These are phyloP conservation scores for Saccharomyces hybrid DNA, from an alignment of 1,139 yeast species.

Conservation along the genomic window DNA sequence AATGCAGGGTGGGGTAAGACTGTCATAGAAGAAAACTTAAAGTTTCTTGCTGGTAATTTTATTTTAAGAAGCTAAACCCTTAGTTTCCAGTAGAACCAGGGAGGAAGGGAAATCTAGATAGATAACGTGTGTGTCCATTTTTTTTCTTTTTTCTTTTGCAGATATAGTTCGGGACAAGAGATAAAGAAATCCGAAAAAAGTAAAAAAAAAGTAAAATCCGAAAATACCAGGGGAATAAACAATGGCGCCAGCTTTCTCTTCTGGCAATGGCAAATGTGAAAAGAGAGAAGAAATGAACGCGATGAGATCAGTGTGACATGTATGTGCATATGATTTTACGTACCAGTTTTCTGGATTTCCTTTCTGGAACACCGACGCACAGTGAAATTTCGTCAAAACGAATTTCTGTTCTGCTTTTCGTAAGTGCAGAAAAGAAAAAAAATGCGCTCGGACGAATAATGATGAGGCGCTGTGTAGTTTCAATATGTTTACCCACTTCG, in stretches of 20 bases:
- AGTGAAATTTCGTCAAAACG: background rate
- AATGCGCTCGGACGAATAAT: background rate
- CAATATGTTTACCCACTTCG: background rate
- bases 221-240: too few relatives aligned
- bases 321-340: too few relatives aligned
- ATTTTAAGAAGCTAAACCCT: background rate
- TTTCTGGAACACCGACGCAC: background rate
- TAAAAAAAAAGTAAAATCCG: too few relatives aligned
- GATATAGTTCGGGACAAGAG: too few relatives aligned
- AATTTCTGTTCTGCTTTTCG: background rate
- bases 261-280: too few relatives aligned
- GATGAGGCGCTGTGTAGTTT: background rate
- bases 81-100: background rate
- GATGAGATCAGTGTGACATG: too few relatives aligned
- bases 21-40: background rate
- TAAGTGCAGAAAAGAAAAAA: background rate
- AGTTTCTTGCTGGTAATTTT: background rate
- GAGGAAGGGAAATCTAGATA: background rate
- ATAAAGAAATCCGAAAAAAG: too few relatives aligned
- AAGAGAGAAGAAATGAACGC: too few relatives aligned
- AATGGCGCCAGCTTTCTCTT: too few relatives aligned
- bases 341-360: too few relatives aligned
- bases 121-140: background rate
- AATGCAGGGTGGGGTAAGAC: too few relatives aligned
- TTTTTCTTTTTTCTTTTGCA: background rate